These are phyloP conservation scores for Avena eriantha DNA, from an alignment of 176 grass and related monocot genomes.

Conservation along the genomic window DNA sequence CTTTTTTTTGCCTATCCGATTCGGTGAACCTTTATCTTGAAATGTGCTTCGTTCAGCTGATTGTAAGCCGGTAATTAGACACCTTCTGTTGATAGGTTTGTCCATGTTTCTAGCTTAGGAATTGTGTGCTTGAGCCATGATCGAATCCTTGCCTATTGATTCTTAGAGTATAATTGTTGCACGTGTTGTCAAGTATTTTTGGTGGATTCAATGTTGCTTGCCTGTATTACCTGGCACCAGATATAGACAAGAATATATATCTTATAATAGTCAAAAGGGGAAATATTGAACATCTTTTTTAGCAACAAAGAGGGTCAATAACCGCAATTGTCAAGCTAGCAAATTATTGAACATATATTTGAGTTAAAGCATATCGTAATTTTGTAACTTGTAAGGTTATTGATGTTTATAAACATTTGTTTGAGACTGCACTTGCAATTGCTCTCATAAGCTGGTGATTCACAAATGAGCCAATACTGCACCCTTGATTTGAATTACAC, in stretches of 20 bases:
- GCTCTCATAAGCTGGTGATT: not conserved
- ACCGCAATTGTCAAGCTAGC: not conserved
- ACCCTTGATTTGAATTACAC: slow-evolving; percentile 2
- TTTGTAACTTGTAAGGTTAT: slow-evolving; percentile 2
- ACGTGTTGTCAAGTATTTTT: not conserved
- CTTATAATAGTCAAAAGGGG: not conserved
- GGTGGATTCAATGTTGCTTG: not conserved
- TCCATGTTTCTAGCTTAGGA: not conserved
- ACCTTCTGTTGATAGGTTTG: not conserved
- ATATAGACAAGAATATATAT: not conserved
- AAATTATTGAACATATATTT: not conserved
- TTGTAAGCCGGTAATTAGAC: not conserved
- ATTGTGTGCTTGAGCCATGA: not conserved
- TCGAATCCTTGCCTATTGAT: not conserved
- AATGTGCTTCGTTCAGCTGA: not conserved
- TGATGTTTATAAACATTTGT: not conserved
- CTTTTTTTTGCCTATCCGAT: not conserved
- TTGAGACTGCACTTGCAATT: not conserved
- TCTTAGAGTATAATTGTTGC: slow-evolving; percentile 1
- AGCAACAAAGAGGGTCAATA: slow-evolving; percentile 3
- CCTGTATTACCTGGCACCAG: not conserved
- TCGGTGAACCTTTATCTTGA: not conserved
- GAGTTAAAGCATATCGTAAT: not conserved
- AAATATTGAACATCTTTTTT: not conserved
- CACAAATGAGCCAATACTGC: slow-evolving; percentile 1